Percentiles rank a stretch among this genome's conserved stretches.
These are phyloP conservation scores for Pittosporum tobira DNA, from an alignment of 129 eudicot species.

Conservation along the genomic window DNA sequence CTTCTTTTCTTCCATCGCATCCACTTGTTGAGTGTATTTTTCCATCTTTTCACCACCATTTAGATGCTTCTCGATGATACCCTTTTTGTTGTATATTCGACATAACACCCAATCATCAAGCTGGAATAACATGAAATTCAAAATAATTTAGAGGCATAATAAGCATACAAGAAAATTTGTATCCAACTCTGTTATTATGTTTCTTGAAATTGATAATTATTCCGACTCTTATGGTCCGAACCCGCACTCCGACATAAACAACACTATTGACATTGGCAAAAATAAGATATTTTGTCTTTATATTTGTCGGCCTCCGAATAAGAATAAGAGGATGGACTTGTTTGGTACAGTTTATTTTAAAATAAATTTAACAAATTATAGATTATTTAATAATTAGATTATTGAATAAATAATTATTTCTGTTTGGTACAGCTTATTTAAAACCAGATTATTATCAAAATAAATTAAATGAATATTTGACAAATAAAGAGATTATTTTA, in stretches of 20 bases:
- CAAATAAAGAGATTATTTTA: too few species aligned
- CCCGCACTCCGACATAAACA: neutral
- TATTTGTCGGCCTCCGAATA: too few species aligned
- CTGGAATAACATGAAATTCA: slow-evolving; percentile 18
- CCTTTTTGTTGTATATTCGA: slow-evolving; percentile 67
- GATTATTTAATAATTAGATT: too few species aligned
- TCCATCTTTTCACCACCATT: slow-evolving; percentile 27
- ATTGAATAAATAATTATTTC: too few species aligned
- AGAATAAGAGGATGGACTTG: too few species aligned
- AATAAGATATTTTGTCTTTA: too few species aligned
- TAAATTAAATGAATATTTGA: too few species aligned
- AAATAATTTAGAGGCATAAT: neutral
- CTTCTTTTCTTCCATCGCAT: slow-evolving; percentile 30
- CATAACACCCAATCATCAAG: slow-evolving; percentile 71
- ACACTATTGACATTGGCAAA: neutral
- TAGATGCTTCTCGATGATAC: slow-evolving; percentile 43
- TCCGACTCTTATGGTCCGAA: neutral
- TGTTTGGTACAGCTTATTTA: too few species aligned
- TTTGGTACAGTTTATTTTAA: too few species aligned
- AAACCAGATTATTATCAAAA: too few species aligned
- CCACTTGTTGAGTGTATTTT: slow-evolving; percentile 38
- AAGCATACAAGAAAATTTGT: neutral
- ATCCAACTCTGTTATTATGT: neutral
- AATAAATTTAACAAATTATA: too few species aligned
- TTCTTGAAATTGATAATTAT: neutral